Evolutionary conservation across 2,329 filamentous ascomycete species (phyloP).

Genomic region (Proliferodiscus dingleyae): DNA sequence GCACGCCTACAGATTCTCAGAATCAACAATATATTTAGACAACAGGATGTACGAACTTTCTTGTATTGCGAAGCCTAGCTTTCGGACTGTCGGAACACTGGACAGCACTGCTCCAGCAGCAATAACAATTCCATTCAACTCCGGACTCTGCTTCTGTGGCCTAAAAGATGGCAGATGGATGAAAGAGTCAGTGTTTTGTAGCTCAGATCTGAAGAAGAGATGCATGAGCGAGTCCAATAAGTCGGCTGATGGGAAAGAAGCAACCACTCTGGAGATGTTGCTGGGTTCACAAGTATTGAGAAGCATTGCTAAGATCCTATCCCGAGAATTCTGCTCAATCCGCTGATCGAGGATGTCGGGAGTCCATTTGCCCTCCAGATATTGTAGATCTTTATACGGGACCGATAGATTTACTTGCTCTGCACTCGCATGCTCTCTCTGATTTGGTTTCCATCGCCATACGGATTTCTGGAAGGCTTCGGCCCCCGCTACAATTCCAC

Average conservation of each 20-base stretch:
- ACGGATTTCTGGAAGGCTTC: slow-evolving; percentile 15
- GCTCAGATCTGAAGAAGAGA: slow-evolving; percentile 12
- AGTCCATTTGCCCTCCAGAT: background rate
- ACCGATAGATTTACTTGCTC: slow-evolving; percentile 9
- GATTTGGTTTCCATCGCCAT: slow-evolving; percentile 14
- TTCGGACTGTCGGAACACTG: slow-evolving; percentile 12
- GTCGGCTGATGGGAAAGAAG: slow-evolving; percentile 20
- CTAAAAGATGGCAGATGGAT: slow-evolving; percentile 18
- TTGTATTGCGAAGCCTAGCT: slow-evolving; percentile 24
- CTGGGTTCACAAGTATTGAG: slow-evolving; percentile 6
- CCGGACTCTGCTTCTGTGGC: slow-evolving; percentile 6
- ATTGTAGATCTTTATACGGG: slow-evolving; percentile 8
- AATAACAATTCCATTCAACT: slow-evolving; percentile 11
- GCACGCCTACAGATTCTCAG: no score
- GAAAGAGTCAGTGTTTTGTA: slow-evolving; percentile 14
- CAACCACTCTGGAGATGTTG: slow-evolving; percentile 7
- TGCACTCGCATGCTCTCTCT: slow-evolving; percentile 6
- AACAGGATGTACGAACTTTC: no score
- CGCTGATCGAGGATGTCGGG: slow-evolving; percentile 6
- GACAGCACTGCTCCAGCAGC: slow-evolving; percentile 17
- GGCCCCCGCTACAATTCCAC: slow-evolving; percentile 1
- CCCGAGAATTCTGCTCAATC: slow-evolving; percentile 12
- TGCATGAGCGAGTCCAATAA: slow-evolving; percentile 18
- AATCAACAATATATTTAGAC: no score
- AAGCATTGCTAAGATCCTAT: slow-evolving; percentile 21